Percentiles rank a stretch among this genome's conserved stretches.
These are phyloP conservation scores for Sporothrix phasma DNA, from an alignment of 2,329 filamentous ascomycete species.

Conservation along the genomic window DNA sequence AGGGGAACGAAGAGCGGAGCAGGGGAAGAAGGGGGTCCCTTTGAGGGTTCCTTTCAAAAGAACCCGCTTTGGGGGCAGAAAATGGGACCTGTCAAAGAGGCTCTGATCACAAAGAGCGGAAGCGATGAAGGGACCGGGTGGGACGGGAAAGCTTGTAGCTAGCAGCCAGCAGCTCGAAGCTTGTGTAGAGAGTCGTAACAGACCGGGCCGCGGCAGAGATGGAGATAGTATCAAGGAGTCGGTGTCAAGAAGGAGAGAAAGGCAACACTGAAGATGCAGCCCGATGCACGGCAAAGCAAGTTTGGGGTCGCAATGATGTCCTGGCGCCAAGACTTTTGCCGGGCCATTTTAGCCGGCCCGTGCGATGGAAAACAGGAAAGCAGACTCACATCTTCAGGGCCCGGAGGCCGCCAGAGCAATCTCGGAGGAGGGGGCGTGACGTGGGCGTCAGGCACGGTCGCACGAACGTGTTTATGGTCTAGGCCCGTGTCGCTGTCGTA, in stretches of 20 bases:
- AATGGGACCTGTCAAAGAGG: slow-evolving; percentile 8
- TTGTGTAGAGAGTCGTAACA: neutral
- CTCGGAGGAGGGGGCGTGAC: neutral
- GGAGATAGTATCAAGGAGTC: no score
- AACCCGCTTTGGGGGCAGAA: slow-evolving; percentile 7
- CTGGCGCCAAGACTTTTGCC: slow-evolving; percentile 6
- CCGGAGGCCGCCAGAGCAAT: slow-evolving; percentile 19
- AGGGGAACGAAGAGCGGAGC: neutral
- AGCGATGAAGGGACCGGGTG: neutral
- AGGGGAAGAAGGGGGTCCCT: slow-evolving; percentile 1
- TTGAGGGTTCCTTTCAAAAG: slow-evolving; percentile 14
- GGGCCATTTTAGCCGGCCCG: neutral
- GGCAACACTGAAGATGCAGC: neutral
- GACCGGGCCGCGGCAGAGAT: neutral
- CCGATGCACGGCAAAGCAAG: neutral
- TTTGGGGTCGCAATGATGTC: slow-evolving; percentile 11
- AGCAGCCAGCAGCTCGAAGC: neutral
- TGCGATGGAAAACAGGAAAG: neutral
- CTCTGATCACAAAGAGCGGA: neutral
- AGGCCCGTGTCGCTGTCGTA: neutral
- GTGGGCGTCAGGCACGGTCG: neutral
- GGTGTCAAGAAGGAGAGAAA: neutral
- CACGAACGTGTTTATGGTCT: neutral
- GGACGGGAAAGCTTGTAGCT: neutral
- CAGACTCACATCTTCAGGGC: slow-evolving; percentile 16